Evolutionary conservation across 2,329 filamentous ascomycete genomes (phyloP).

Genomic region (Hypoxylon rubiginosum): DNA sequence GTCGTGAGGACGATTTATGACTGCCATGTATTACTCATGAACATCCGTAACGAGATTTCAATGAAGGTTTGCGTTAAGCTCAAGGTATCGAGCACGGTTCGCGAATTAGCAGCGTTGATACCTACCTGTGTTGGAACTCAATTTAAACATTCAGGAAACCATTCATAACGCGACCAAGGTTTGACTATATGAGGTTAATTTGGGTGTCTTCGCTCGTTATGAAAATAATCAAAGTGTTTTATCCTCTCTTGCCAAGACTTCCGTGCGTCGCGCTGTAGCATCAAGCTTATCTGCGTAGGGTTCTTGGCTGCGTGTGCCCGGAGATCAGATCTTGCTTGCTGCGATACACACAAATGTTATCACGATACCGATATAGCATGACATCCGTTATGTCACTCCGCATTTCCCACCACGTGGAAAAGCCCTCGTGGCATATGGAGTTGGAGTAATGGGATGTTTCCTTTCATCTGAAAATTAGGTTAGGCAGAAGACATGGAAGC

Average conservation of each 20-base stretch:
- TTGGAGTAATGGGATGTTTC: not conserved
- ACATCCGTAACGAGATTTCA: too few species aligned
- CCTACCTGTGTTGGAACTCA: too few species aligned
- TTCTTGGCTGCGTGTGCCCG: slow-evolving; percentile 24
- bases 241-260: slow-evolving; percentile 10
- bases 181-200: too few species aligned
- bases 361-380: slow-evolving; percentile 8
- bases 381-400: slow-evolving; percentile 10
- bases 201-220: too few species aligned
- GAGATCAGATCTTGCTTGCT: slow-evolving; percentile 27
- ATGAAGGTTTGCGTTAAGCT: too few species aligned
- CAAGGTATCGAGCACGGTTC: too few species aligned
- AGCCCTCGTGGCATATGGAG: not conserved
- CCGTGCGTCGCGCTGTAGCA: slow-evolving; percentile 18
- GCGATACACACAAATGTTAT: slow-evolving; percentile 26
- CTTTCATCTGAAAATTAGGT: not conserved
- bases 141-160: too few species aligned
- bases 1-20: not conserved
- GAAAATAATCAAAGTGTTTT: not conserved
- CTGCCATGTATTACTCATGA: too few species aligned
- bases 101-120: too few species aligned
- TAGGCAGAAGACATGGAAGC: too few species aligned
- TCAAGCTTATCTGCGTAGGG: slow-evolving; percentile 25
- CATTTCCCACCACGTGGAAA: not conserved
- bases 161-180: too few species aligned